phyloP scores from a whole-genome alignment of 768 basidiomycete genomes.

The Rhodocollybia butyracea region DNA sequence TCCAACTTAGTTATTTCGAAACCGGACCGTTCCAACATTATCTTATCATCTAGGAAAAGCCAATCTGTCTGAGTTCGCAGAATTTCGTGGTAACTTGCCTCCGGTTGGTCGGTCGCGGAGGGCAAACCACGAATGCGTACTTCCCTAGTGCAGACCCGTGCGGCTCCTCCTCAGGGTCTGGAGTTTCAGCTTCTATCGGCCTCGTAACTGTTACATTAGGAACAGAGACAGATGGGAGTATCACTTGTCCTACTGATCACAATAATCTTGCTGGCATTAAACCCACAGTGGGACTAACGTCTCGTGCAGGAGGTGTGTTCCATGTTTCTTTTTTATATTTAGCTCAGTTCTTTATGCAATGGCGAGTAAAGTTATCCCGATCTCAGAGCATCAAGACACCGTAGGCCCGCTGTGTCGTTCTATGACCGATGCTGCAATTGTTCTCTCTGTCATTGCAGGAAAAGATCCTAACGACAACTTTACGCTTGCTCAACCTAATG shows the following conservation, averaged over 20 bases:
- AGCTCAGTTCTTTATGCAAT: too few species aligned
- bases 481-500: slow-evolving; percentile 35
- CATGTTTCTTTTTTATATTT: too few species aligned
- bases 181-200: slow-evolving; percentile 36
- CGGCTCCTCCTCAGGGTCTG: slow-evolving; percentile 42
- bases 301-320: slow-evolving; percentile 47
- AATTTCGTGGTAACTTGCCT: slow-evolving; percentile 33
- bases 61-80: slow-evolving; percentile 40
- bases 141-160: slow-evolving; percentile 37
- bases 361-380: slow-evolving; percentile 49
- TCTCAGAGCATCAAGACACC: slow-evolving; percentile 37
- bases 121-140: slow-evolving; percentile 40
- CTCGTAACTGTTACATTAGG: too few species aligned
- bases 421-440: slow-evolving; percentile 34
- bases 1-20: neutral
- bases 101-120: slow-evolving; percentile 46
- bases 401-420: slow-evolving; percentile 33
- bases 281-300: slow-evolving; percentile 56
- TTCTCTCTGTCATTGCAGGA: slow-evolving; percentile 37
- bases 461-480: slow-evolving; percentile 37
- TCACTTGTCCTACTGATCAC: slow-evolving; percentile 45
- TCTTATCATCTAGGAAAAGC: slow-evolving; percentile 35
- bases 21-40: neutral
- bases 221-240: too few species aligned
- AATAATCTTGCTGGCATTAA: slow-evolving; percentile 60